phyloP scores from a whole-genome alignment of 805 yeast genomes.

The Blastobotrys attinorum region DNA sequence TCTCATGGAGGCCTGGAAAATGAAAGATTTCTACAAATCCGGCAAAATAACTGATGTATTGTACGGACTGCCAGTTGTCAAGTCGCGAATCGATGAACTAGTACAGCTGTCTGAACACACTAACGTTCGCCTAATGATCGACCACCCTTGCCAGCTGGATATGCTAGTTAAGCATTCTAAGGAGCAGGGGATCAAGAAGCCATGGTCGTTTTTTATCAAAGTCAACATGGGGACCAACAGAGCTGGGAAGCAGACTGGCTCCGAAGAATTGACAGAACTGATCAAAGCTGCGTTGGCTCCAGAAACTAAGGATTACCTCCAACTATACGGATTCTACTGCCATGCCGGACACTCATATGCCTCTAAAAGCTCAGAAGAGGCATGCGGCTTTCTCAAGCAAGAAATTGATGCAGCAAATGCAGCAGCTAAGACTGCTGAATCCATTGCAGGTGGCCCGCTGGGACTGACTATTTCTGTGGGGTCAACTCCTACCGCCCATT shows the following conservation, averaged over 20 bases:
- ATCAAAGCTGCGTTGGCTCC: constrained; percentile 29
- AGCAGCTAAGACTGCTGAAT: constrained; percentile 38
- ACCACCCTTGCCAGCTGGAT: constrained; percentile 49
- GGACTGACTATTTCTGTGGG: constrained; percentile 59
- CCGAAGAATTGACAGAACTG: constrained; percentile 32
- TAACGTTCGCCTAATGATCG: constrained; percentile 48
- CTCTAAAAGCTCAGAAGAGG: constrained; percentile 38
- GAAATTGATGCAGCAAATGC: constrained; percentile 51
- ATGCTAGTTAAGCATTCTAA: constrained; percentile 35
- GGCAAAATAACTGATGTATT: constrained; percentile 42
- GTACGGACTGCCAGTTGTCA: constrained; percentile 52
- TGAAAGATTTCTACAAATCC: constrained; percentile 33
- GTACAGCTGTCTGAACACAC: constrained; percentile 36
- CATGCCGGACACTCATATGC: constrained; percentile 75
- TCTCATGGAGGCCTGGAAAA: constrained; percentile 53
- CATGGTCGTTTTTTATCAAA: constrained; percentile 63
- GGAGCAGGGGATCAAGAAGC: constrained; percentile 20
- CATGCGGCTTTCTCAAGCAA: constrained; percentile 40
- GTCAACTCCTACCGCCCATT: constrained; percentile 74
- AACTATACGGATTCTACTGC: constrained; percentile 61
- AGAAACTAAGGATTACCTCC: constrained; percentile 28
- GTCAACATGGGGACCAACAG: constrained; percentile 64
- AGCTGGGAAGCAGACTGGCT: constrained; percentile 45
- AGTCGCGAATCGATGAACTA: constrained; percentile 41
- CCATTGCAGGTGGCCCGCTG: constrained; percentile 29